Conservation (phyloP, 1,284 basidiomycete species). For the Irpex lacteus region DNA sequence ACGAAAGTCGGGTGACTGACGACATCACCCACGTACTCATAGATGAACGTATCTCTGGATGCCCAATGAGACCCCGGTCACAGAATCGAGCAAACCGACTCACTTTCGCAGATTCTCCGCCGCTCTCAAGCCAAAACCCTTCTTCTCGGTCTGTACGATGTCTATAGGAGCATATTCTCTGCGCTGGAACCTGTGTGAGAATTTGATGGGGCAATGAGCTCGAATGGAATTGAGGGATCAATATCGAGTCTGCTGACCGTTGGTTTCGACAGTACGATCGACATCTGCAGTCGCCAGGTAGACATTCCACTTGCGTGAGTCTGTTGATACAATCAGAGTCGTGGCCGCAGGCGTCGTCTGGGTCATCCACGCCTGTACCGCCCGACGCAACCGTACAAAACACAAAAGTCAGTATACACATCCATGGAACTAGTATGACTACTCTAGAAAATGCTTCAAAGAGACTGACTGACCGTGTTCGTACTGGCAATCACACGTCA, state of each 20-base stretch:
- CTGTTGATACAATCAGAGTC: slow-evolving; percentile 96
- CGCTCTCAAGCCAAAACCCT: slow-evolving; percentile 91
- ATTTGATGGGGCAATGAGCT: slow-evolving; percentile 10
- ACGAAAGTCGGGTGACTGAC: slow-evolving; percentile 86
- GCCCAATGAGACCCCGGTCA: background rate
- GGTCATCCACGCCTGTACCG: slow-evolving; percentile 52
- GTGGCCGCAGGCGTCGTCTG: slow-evolving; percentile 78
- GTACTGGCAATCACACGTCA: slow-evolving; percentile 90
- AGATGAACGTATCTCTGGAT: slow-evolving; percentile 86
- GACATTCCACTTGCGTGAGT: slow-evolving; percentile 95
- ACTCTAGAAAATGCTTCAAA: slow-evolving; percentile 16
- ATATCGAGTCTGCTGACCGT: slow-evolving; percentile 52
- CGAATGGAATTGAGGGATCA: background rate
- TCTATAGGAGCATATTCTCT: slow-evolving; percentile 86
- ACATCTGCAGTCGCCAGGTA: slow-evolving; percentile 86
- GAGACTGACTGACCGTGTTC: slow-evolving; percentile 67
- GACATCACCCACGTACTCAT: slow-evolving; percentile 98
- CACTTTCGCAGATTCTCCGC: slow-evolving; percentile 71
- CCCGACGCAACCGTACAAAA: slow-evolving; percentile 16
- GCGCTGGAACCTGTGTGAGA: slow-evolving; percentile 71
- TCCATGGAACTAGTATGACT: slow-evolving; percentile 19
- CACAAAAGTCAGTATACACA: slow-evolving; percentile 12
- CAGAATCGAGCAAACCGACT: slow-evolving; percentile 29
- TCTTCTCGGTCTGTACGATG: slow-evolving; percentile 93
- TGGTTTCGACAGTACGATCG: slow-evolving; percentile 87